A percentile compares a stretch with the other conserved stretches of the same genome.
phyloP scores from a whole-genome alignment of 2,329 filamentous ascomycete species.

The Gnomoniopsis sp. region DNA sequence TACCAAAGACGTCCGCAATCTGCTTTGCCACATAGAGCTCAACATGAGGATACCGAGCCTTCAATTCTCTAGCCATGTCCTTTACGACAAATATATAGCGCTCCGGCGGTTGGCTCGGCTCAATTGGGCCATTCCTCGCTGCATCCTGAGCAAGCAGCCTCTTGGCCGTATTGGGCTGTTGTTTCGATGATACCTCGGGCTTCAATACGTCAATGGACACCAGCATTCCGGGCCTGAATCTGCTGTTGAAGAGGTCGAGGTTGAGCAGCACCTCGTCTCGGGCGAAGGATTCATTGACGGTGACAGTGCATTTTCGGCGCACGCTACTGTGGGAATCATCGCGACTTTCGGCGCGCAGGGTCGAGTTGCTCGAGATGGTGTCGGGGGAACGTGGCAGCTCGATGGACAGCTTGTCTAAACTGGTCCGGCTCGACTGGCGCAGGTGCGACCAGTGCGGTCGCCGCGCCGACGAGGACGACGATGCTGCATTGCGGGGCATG shows the following conservation, averaged over 20 bases:
- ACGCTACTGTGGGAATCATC: constrained; percentile 26
- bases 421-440: constrained; percentile 48
- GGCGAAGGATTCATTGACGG: constrained; percentile 70
- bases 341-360: constrained; percentile 32
- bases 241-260: constrained; percentile 62
- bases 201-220: constrained; percentile 68
- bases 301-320: constrained; percentile 51
- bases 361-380: constrained; percentile 49
- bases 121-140: constrained; percentile 13
- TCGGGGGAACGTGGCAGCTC: constrained; percentile 41
- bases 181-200: constrained; percentile 20
- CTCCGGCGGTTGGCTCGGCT: constrained; percentile 28
- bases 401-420: constrained; percentile 41
- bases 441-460: constrained; percentile 51
- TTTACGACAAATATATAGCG: constrained; percentile 71
- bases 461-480: constrained; percentile 38
- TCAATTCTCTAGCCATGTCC: constrained; percentile 67
- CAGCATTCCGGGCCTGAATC: constrained; percentile 63
- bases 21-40: constrained; percentile 74
- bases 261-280: constrained; percentile 79
- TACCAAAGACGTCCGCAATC: constrained; percentile 75
- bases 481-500: constrained; percentile 41
- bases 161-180: constrained; percentile 19
- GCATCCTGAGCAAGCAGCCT: constrained; percentile 18
- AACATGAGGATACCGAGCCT: constrained; percentile 58